phyloP scores from a whole-genome alignment of 2,329 filamentous ascomycete genomes.

The Bipolaris sorokiniana region DNA sequence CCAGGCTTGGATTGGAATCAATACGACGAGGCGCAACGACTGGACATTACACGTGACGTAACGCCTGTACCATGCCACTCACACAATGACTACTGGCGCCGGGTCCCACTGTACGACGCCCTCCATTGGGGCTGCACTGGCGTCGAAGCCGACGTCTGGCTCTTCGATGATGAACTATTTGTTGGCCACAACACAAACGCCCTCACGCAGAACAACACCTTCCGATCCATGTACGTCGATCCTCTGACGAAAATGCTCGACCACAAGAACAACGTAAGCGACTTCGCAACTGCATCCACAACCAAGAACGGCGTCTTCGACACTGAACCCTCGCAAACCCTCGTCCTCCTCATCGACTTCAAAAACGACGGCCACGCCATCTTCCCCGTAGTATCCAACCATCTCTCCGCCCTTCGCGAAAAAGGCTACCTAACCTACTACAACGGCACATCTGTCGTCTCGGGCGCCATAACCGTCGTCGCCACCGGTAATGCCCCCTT shows the following conservation, averaged over 20 bases:
- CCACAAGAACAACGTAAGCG: constrained; percentile 53
- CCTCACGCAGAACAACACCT: constrained; percentile 55
- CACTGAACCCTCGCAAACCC: constrained; percentile 54
- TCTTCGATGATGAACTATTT: constrained; percentile 59
- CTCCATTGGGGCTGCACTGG: constrained; percentile 61
- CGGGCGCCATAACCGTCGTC: constrained; percentile 59
- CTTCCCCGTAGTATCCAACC: constrained; percentile 47
- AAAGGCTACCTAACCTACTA: constrained; percentile 59
- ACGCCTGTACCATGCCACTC: constrained; percentile 61
- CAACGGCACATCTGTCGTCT: constrained; percentile 52
- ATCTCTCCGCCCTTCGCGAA: constrained; percentile 57
- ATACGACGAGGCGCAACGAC: constrained; percentile 47
- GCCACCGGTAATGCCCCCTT: constrained; percentile 61
- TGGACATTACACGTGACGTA: constrained; percentile 59
- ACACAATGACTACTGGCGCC: constrained; percentile 66
- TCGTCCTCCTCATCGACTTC: constrained; percentile 62
- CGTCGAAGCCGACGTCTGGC: constrained; percentile 65
- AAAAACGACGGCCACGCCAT: constrained; percentile 49
- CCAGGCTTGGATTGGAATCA: constrained; percentile 52
- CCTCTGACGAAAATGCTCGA: constrained; percentile 59
- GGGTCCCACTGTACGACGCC: constrained; percentile 61
- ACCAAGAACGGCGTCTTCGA: constrained; percentile 58
- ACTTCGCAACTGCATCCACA: constrained; percentile 39
- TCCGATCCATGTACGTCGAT: constrained; percentile 60
- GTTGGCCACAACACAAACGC: constrained; percentile 60